Evolutionary conservation across 257 asterid genomes (phyloP).

Genomic region (Nyctanthes arbortristis): DNA sequence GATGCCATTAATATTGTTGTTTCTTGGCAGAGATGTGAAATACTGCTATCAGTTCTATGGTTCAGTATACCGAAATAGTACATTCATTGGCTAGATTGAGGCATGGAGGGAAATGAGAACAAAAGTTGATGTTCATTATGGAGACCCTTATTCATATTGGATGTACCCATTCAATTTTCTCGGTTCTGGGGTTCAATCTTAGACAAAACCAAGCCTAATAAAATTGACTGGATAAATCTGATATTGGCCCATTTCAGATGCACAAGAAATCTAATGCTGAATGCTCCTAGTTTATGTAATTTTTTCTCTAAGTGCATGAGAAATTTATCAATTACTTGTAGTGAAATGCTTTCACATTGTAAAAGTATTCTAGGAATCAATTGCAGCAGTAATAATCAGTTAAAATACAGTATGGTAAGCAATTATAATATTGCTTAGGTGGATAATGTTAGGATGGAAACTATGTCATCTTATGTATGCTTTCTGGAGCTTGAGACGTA

Average conservation of each 20-base stretch:
- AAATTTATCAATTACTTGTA: background rate
- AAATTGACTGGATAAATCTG: conserved; percentile 12
- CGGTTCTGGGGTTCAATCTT: background rate
- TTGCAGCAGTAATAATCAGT: background rate
- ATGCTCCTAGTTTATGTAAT: background rate
- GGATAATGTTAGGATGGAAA: no score
- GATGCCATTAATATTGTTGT: background rate
- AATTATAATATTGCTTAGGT: no score
- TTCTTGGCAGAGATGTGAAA: conserved; percentile 6
- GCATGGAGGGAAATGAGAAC: conserved; percentile 13
- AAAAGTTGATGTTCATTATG: conserved; percentile 1
- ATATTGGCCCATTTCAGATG: conserved; percentile 2
- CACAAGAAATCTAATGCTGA: background rate
- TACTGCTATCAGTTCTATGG: conserved; percentile 7
- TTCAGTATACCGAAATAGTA: background rate
- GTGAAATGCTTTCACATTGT: background rate
- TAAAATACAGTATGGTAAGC: no score
- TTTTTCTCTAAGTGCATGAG: background rate
- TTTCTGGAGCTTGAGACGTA: conserved; percentile 4
- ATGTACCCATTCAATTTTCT: background rate
- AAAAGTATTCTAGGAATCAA: background rate
- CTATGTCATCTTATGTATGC: no score
- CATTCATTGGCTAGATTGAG: background rate
- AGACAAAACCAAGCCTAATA: conserved; percentile 1
- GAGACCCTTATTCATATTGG: conserved; percentile 11